Evolutionary conservation across 129 eudicot species (phyloP), one percentile per base, ranked within the genome.

Genomic region (Deinandra increscens): DNA sequence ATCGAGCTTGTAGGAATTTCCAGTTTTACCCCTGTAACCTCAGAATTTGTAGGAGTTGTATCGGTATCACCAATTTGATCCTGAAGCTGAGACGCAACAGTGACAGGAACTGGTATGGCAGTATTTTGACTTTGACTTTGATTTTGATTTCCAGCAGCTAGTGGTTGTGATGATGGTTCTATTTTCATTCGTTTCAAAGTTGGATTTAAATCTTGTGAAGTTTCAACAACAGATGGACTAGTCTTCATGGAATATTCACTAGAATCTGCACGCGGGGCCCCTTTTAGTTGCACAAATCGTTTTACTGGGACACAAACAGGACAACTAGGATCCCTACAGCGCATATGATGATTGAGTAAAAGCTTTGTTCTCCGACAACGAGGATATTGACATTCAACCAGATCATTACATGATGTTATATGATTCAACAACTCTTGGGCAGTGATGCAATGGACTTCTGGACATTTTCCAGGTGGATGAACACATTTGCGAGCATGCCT

Each of bases 251-350:
- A 55, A 36, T 78, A 51, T 58, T 73, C 88, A 68, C 39, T 80
- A 46, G 84, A 67, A 74, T 84, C 81, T 75, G 81, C 76, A 31
- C 77, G 88, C 20, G 70, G 51, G 69, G 18, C 66, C 54, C 81
- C 83, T 72, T 79, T 88, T 14, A 51, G 56, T 64, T 80, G 87
- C 29, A 75, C 55, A 66, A 55, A 84, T 7, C 82, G 82, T 78
- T 69, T 87, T 14, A 87, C 93, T 26, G 96, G 93, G 19, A 84
- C 62, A 56, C 99, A 94, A 74, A 89, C 93, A 48, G 97, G 93
- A 70, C 99, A 94, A 22, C 69, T 75, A 11, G 80, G 50, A 81
- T 87, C 81, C 79, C 76, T 75, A 61, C 99, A 94, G 9, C 60
- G 65, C 82, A 19, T 87, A 64, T 82, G 46, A 77, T 94, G 97